Conservation (phyloP, 805 yeast species). For the Ogataea nitratoaversa region DNA sequence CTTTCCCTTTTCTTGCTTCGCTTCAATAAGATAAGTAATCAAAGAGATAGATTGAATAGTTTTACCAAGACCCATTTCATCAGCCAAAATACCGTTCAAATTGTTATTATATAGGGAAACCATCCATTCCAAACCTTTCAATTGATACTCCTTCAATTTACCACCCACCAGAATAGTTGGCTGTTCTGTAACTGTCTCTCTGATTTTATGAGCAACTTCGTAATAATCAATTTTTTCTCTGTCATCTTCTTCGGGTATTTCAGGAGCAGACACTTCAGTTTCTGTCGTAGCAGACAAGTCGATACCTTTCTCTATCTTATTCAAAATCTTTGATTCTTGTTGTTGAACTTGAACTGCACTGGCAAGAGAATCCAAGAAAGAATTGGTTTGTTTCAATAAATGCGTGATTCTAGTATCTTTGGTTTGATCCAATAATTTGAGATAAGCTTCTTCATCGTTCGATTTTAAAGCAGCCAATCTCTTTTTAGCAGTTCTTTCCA, state of each 20-base stretch:
- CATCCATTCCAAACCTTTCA: conserved; percentile 65
- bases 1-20: conserved; percentile 61
- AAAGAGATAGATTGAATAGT: conserved; percentile 76
- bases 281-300: conserved; percentile 10
- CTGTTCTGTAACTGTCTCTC: conserved; percentile 63
- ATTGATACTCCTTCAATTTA: conserved; percentile 69
- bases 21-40: conserved; percentile 65
- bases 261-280: conserved; percentile 24
- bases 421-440: conserved; percentile 78
- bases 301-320: conserved; percentile 26
- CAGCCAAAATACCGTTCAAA: conserved; percentile 61
- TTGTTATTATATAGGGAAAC: conserved; percentile 58
- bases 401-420: conserved; percentile 86
- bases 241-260: conserved; percentile 22
- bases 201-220: conserved; percentile 73
- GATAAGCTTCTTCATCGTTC: conserved; percentile 84
- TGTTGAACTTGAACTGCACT: conserved; percentile 79
- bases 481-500: conserved; percentile 80
- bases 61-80: conserved; percentile 67
- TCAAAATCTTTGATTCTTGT: conserved; percentile 40
- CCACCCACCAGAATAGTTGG: conserved; percentile 75
- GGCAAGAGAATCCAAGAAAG: conserved; percentile 72
- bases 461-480: conserved; percentile 84
- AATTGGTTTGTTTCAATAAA: conserved; percentile 72
- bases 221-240: conserved; percentile 72